Conservation (phyloP, 768 basidiomycete species). For the Chiua virens region DNA sequence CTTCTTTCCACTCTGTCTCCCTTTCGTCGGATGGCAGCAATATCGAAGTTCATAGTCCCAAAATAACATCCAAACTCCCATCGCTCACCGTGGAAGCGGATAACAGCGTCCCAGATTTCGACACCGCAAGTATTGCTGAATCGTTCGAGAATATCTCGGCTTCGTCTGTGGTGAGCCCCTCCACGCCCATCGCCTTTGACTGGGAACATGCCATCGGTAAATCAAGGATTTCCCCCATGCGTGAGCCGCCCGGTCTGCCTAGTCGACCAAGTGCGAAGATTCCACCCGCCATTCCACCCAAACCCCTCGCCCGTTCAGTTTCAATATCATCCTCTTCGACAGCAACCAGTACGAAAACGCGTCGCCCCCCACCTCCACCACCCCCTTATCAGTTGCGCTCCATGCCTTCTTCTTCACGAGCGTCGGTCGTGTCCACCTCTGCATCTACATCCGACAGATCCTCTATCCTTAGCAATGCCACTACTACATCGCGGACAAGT, state of each 20-base stretch:
- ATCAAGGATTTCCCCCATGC: slow-evolving; percentile 27
- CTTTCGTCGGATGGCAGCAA: slow-evolving; percentile 61
- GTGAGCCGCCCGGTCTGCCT: slow-evolving; percentile 48
- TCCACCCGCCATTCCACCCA: slow-evolving; percentile 24
- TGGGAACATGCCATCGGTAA: slow-evolving; percentile 49
- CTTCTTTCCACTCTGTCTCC: slow-evolving; percentile 83
- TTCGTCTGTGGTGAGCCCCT: slow-evolving; percentile 53
- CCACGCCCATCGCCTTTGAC: slow-evolving; percentile 45
- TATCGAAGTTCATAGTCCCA: slow-evolving; percentile 15
- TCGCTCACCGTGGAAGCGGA: slow-evolving; percentile 49
- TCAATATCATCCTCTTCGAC: slow-evolving; percentile 40
- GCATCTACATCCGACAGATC: slow-evolving; percentile 60
- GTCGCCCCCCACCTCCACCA: slow-evolving; percentile 40
- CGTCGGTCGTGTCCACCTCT: slow-evolving; percentile 36
- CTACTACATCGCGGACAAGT: slow-evolving; percentile 41
- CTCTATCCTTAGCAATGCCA: slow-evolving; percentile 53
- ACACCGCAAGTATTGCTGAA: slow-evolving; percentile 60
- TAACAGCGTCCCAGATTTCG: slow-evolving; percentile 38
- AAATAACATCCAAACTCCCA: slow-evolving; percentile 35
- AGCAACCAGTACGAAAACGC: slow-evolving; percentile 36
- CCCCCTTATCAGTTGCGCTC: slow-evolving; percentile 31
- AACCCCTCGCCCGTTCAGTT: slow-evolving; percentile 30
- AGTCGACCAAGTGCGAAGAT: slow-evolving; percentile 39
- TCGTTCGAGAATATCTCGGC: slow-evolving; percentile 72
- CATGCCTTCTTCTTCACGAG: slow-evolving; percentile 35